Evolutionary conservation across 2,329 filamentous ascomycete genomes (phyloP).

Genomic region (Hyphodiscus sp.): DNA sequence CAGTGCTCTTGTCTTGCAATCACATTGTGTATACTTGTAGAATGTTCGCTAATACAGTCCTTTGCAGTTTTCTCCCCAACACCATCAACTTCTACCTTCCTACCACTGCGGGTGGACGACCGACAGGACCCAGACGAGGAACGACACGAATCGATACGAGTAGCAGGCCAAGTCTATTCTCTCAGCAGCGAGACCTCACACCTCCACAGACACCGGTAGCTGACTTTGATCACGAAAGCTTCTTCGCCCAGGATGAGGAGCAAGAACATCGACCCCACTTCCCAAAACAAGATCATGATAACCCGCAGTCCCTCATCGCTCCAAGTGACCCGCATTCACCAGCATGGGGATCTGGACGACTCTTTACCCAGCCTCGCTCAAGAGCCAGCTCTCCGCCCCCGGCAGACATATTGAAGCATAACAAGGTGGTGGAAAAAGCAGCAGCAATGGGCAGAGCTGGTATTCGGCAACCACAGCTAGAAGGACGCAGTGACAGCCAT

Average conservation of each 20-base stretch:
- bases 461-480: slow-evolving; percentile 46
- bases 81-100: slow-evolving; percentile 80
- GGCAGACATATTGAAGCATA: slow-evolving; percentile 66
- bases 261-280: slow-evolving; percentile 46
- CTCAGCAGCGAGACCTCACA: slow-evolving; percentile 24
- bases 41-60: not conserved
- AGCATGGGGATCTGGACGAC: slow-evolving; percentile 56
- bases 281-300: slow-evolving; percentile 37
- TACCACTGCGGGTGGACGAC: slow-evolving; percentile 28
- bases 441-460: slow-evolving; percentile 51
- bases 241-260: slow-evolving; percentile 53
- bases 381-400: slow-evolving; percentile 68
- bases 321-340: slow-evolving; percentile 70
- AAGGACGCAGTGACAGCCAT: slow-evolving; percentile 54
- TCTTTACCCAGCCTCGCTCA: slow-evolving; percentile 62
- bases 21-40: not conserved
- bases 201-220: slow-evolving; percentile 30
- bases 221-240: slow-evolving; percentile 36
- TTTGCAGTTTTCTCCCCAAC: slow-evolving; percentile 70
- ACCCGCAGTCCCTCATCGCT: slow-evolving; percentile 47
- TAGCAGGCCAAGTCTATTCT: slow-evolving; percentile 36
- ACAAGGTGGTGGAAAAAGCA: slow-evolving; percentile 50
- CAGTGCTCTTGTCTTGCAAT: not conserved
- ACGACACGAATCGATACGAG: slow-evolving; percentile 50
- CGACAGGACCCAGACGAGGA: slow-evolving; percentile 26